These are phyloP conservation scores for Myriosclerotinia curreyana DNA, from an alignment of 2,329 filamentous ascomycete genomes.

Conservation along the genomic window DNA sequence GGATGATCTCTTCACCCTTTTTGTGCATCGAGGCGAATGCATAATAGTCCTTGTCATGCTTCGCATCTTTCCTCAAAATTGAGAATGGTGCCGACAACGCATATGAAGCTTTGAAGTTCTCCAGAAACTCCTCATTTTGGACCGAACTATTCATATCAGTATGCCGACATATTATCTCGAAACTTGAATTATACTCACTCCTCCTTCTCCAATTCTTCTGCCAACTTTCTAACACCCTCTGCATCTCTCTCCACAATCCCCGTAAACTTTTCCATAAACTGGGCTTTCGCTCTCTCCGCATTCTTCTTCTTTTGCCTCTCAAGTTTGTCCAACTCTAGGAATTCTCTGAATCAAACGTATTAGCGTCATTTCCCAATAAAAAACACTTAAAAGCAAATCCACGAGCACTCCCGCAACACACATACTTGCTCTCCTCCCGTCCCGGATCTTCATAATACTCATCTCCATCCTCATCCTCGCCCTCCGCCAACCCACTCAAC, in stretches of 20 bases:
- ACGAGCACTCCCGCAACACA: not conserved
- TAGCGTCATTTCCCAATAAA: not conserved
- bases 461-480: conserved; percentile 23
- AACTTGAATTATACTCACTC: not conserved
- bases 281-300: conserved; percentile 1
- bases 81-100: conserved; percentile 4
- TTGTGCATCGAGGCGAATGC: conserved; percentile 11
- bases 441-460: conserved; percentile 35
- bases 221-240: not conserved
- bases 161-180: not conserved
- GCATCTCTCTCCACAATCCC: not conserved
- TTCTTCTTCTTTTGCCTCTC: conserved; percentile 17
- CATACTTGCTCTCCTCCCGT: conserved; percentile 35
- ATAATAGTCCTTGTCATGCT: not conserved
- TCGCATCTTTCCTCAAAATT: not conserved
- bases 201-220: not conserved
- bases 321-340: conserved; percentile 13
- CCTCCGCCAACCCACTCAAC: no score
- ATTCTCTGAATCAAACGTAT: not conserved
- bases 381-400: not conserved
- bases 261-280: conserved; percentile 12
- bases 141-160: conserved; percentile 3
- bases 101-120: not conserved
- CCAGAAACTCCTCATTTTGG: conserved; percentile 1
- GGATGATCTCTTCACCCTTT: conserved; percentile 12